Evolutionary conservation across 2,329 filamentous ascomycete genomes (phyloP).

Genomic region (Fonsecaea nubica): DNA sequence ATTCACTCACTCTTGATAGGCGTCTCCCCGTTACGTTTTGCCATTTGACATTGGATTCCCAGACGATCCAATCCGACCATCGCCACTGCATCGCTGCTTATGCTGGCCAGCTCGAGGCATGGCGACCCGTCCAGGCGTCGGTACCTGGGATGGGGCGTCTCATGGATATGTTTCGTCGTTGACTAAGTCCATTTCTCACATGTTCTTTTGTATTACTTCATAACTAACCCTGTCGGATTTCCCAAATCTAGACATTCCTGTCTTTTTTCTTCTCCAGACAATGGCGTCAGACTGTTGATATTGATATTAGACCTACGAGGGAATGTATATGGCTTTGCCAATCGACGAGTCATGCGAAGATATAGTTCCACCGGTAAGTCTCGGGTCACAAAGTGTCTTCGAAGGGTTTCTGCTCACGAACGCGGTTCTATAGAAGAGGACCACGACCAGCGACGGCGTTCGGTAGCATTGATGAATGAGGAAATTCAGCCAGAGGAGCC

Average conservation of each 20-base stretch:
- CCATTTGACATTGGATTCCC: not conserved
- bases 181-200: not conserved
- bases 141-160: not conserved
- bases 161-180: not conserved
- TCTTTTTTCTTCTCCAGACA: not conserved
- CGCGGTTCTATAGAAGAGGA: conserved; percentile 19
- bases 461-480: conserved; percentile 22
- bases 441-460: conserved; percentile 23
- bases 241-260: not conserved
- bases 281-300: not conserved
- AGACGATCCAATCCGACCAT: not conserved
- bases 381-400: not conserved
- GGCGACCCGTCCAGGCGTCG: not conserved
- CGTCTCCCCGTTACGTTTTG: conserved; percentile 5
- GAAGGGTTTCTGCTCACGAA: conserved; percentile 7
- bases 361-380: conserved; percentile 31
- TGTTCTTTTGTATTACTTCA: not conserved
- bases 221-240: not conserved
- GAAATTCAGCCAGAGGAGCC: conserved; percentile 39
- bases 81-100: not conserved
- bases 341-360: conserved; percentile 19
- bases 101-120: not conserved
- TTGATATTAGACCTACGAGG: not conserved
- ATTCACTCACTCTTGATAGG: not conserved
- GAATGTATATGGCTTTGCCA: not conserved